Percentiles rank a stretch among this genome's conserved stretches.
Evolutionary conservation across 768 basidiomycete genomes (phyloP).

Genomic region (Tephrocybe rancida): DNA sequence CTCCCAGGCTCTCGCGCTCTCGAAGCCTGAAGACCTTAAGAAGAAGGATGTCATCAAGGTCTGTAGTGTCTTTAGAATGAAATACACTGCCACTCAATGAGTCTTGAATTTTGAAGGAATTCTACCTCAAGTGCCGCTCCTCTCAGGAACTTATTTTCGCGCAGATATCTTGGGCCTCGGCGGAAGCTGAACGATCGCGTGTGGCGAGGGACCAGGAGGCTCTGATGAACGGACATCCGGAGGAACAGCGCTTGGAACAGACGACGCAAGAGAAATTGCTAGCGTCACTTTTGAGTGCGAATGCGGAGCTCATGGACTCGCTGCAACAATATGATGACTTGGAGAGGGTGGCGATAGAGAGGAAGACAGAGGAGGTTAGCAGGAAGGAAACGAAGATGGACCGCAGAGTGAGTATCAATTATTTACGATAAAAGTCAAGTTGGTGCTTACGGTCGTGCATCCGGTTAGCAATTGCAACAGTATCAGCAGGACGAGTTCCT

Average conservation of each 20-base stretch:
- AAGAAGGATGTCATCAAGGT: slow-evolving; percentile 68
- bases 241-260: slow-evolving; percentile 39
- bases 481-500: slow-evolving; percentile 36
- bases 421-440: background rate
- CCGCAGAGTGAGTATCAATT: slow-evolving; percentile 51
- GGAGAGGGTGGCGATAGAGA: slow-evolving; percentile 64
- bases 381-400: slow-evolving; percentile 68
- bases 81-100: background rate
- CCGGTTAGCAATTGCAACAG: slow-evolving; percentile 32
- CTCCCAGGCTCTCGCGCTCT: slow-evolving; percentile 67
- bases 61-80: background rate
- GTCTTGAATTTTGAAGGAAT: slow-evolving; percentile 61
- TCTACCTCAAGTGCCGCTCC: slow-evolving; percentile 72
- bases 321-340: slow-evolving; percentile 80
- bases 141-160: slow-evolving; percentile 86
- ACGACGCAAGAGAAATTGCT: slow-evolving; percentile 80
- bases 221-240: slow-evolving; percentile 19
- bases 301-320: slow-evolving; percentile 69
- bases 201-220: slow-evolving; percentile 27
- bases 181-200: slow-evolving; percentile 76
- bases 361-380: slow-evolving; percentile 70
- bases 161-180: slow-evolving; percentile 91
- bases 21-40: slow-evolving; percentile 71
- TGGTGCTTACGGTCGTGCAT: slow-evolving; percentile 4
- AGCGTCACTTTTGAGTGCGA: slow-evolving; percentile 70